phyloP scores from a whole-genome alignment of 176 grass and related monocot genomes.

The Carex myosuroides region DNA sequence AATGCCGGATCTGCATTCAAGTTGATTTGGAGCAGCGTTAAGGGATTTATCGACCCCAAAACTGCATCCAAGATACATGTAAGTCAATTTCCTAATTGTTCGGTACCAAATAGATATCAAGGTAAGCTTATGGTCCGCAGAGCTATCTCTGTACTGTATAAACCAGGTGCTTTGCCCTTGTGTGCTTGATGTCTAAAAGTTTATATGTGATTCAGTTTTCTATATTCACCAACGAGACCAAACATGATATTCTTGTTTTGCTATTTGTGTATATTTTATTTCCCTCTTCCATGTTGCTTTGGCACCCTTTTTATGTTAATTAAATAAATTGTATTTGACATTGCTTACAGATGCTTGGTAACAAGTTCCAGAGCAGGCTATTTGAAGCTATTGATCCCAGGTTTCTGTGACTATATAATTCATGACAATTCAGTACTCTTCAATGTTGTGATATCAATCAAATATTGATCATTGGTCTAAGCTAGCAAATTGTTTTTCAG shows the following conservation, averaged over 20 bases:
- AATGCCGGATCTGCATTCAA: constrained; percentile 92
- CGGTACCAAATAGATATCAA: not conserved
- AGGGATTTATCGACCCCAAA: constrained; percentile 97
- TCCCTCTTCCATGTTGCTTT: not conserved
- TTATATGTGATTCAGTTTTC: not conserved
- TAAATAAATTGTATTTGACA: not conserved
- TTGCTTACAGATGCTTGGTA: constrained; percentile 63
- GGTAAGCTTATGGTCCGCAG: not conserved
- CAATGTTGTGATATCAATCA: not conserved
- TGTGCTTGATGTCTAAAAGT: not conserved
- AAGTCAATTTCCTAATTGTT: constrained; percentile 5
- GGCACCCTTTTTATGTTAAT: not conserved
- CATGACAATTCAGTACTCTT: not conserved
- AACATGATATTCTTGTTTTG: not conserved
- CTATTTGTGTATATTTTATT: not conserved
- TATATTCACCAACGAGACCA: not conserved
- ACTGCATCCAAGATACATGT: constrained; percentile 99
- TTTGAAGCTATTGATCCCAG: constrained; percentile 86
- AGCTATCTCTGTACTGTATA: not conserved
- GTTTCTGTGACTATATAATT: constrained; percentile 33
- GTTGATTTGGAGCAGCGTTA: constrained; percentile 87
- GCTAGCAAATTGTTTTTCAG: constrained; percentile 39
- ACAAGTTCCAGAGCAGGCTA: constrained; percentile 69
- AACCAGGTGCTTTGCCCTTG: not conserved
- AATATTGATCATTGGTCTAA: not conserved